phyloP scores from a whole-genome alignment of 495 filamentous ascomycete genomes.

The Penicillium waksmanii region DNA sequence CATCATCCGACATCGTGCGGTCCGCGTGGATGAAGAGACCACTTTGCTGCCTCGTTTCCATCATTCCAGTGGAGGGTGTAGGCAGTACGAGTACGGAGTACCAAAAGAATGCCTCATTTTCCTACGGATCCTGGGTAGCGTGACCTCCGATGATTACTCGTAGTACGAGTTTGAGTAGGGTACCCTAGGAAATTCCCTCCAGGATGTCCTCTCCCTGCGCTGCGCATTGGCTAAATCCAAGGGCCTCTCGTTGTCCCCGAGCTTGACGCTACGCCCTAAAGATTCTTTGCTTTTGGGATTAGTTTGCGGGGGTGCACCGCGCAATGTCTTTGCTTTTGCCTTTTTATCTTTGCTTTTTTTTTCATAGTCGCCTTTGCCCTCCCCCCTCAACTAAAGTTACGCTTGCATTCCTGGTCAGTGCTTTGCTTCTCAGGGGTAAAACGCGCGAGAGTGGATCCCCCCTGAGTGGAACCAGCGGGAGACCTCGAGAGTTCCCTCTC shows the following conservation, averaged over 20 bases:
- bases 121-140: background rate
- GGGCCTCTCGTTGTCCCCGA: slow-evolving; percentile 14
- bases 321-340: slow-evolving; percentile 19
- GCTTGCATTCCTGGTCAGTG: slow-evolving; percentile 23
- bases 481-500: slow-evolving; percentile 20
- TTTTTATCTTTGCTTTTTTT: slow-evolving; percentile 7
- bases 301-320: slow-evolving; percentile 21
- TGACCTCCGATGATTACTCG: no score
- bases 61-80: no score
- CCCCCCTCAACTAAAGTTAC: background rate
- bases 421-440: slow-evolving; percentile 31
- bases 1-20: slow-evolving; percentile 18
- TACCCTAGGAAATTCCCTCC: no score
- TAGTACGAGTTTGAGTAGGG: no score
- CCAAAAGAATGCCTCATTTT: background rate
- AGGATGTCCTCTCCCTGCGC: background rate
- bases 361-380: slow-evolving; percentile 2
- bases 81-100: background rate
- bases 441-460: slow-evolving; percentile 25
- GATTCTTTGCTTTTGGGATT: background rate
- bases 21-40: slow-evolving; percentile 14
- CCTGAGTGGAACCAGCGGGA: slow-evolving; percentile 19
- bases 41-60: background rate
- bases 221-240: background rate
- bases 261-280: slow-evolving; percentile 12